Evolutionary conservation across 441 rosid genomes (phyloP).

Genomic region (Aquilaria agallochum): DNA sequence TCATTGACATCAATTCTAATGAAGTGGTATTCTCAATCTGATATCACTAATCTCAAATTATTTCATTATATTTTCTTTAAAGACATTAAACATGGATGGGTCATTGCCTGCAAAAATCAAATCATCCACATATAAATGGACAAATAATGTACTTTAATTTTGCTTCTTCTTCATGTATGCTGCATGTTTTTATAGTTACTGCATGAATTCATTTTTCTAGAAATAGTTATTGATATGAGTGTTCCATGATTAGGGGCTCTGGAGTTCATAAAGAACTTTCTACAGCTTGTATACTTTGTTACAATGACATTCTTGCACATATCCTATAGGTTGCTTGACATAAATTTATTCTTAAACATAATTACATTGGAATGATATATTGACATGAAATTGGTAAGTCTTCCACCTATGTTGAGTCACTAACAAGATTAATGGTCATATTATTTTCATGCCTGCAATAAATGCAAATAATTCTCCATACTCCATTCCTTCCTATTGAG

Average conservation of each 20-base stretch:
- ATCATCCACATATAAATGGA: not conserved
- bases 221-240: too few relatives aligned
- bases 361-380: too few relatives aligned
- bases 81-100: not conserved
- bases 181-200: not conserved
- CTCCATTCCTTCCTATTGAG: not conserved
- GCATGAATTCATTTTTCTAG: not conserved
- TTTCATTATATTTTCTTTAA: not conserved
- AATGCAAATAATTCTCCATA: not conserved
- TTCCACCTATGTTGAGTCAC: not conserved
- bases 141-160: not conserved
- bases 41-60: not conserved
- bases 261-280: too few relatives aligned
- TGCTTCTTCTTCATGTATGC: not conserved
- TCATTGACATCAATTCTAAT: not conserved
- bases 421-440: not conserved
- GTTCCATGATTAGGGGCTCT: too few relatives aligned
- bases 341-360: not conserved
- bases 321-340: not conserved
- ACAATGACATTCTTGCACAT: not conserved
- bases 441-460: not conserved
- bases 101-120: not conserved
- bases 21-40: not conserved
- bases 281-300: too few relatives aligned
- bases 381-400: too few relatives aligned